phyloP scores from a whole-genome alignment of 768 basidiomycete genomes.

The Kondoa subrosea region DNA sequence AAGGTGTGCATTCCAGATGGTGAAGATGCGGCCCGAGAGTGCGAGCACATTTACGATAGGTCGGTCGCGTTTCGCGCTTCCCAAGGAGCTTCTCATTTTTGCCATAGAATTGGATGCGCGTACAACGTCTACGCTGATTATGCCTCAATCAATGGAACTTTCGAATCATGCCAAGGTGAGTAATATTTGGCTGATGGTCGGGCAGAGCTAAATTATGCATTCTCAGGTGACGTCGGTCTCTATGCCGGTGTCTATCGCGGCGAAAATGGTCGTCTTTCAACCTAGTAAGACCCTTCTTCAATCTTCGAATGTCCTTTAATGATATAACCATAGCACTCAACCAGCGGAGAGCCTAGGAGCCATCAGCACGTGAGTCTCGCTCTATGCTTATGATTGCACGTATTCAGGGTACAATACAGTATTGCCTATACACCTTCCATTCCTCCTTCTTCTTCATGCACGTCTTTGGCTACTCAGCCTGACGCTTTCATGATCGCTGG shows the following conservation, averaged over 20 bases:
- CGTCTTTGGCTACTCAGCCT: neutral
- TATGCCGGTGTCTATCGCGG: slow-evolving; percentile 41
- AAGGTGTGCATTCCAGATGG: slow-evolving; percentile 45
- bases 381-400: too few relatives aligned
- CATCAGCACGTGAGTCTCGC: too few relatives aligned
- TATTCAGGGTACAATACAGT: too few relatives aligned
- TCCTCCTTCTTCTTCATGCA: neutral
- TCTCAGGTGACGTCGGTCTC: slow-evolving; percentile 46
- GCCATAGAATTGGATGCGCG: slow-evolving; percentile 51
- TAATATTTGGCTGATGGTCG: too few relatives aligned
- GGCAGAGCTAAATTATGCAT: too few relatives aligned
- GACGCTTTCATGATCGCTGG: neutral
- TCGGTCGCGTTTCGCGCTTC: too few relatives aligned
- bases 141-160: slow-evolving; percentile 37
- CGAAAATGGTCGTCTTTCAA: slow-evolving; percentile 18
- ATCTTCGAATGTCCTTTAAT: neutral
- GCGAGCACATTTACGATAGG: slow-evolving; percentile 47
- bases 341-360: neutral
- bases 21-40: slow-evolving; percentile 36
- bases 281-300: neutral
- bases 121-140: slow-evolving; percentile 54
- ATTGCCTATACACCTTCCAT: neutral
- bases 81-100: too few relatives aligned
- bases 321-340: neutral
- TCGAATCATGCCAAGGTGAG: slow-evolving; percentile 50